Base-by-base conservation (phyloP, 805 yeast species). In the Yarrowia osloensis region DNA sequence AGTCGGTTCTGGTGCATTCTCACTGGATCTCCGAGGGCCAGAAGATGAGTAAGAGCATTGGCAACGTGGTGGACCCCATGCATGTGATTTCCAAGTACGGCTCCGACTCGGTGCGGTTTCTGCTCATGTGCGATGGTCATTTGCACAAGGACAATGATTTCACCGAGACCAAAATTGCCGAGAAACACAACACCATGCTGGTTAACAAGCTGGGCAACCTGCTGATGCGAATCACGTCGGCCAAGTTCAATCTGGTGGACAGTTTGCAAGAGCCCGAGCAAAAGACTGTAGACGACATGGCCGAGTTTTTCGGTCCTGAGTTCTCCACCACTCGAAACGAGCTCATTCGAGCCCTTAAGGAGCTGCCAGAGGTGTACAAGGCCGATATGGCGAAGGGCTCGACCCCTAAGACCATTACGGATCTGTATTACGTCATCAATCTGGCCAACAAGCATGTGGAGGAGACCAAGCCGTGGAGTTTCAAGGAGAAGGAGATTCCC, bases 41-140 rank as follows among this genome's bases (percentile, higher is more conserved):
- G 50, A 95, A 95, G 74, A 95, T 95, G 99, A 90, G 97, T 62
- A 95, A 95, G 73, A 88, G 96, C 67, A 78, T 87, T 66, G 97
- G 98, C 0, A 95, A 95, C 74, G 98, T 94, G 11, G 96, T 94
- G 5, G 98, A 95, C 73, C 99, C 99, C 0, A 74, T 89, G 21
- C 84, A 79, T n/a, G 81, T 88, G 33, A 80, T 85, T 24, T 80
- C 84, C 0, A 75, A 81, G 47, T 90, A 89, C 72, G 97, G 92
- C 0, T 76, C 90, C 0, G 82, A 80, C 59, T 68, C 77, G 1
- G 77, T 92, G 47, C 81, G 97, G 69, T 87, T 90, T 77, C 91
- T 87, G 74, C 77, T 95, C 68, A 82, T 88, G 77, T 90, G 88
- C 71, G 88, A 88, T 74, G 88, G 97, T 0, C 86, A 87, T 40